These are phyloP conservation scores for Suillus plorans DNA, from an alignment of 768 basidiomycete genomes.

Conservation along the genomic window DNA sequence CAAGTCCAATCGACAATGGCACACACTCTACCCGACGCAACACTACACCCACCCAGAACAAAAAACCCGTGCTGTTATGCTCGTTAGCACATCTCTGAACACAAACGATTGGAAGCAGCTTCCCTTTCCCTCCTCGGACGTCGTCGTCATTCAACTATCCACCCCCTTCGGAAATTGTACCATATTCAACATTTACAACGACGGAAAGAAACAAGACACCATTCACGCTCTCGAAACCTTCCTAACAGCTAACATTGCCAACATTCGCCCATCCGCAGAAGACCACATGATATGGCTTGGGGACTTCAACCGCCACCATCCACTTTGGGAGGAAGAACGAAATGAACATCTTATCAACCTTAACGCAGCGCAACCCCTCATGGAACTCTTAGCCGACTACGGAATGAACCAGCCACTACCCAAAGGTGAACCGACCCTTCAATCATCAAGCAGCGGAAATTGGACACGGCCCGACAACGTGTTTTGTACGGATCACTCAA, in stretches of 20 bases:
- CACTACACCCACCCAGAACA: neutral
- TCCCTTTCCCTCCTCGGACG: neutral
- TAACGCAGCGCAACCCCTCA: too few species aligned
- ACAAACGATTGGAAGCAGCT: neutral
- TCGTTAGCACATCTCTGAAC: neutral
- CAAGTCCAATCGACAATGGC: too few species aligned
- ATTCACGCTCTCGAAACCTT: neutral
- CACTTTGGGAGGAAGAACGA: too few species aligned
- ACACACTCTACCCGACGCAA: neutral
- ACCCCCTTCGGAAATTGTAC: too few species aligned
- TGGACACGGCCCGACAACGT: too few species aligned
- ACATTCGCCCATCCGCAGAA: fast-evolving
- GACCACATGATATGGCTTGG: neutral
- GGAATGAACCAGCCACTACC: too few species aligned
- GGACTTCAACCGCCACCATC: too few species aligned
- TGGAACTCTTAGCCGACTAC: too few species aligned
- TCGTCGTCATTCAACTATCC: neutral
- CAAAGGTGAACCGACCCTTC: too few species aligned
- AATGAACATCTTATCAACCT: neutral
- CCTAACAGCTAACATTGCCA: fast-evolving
- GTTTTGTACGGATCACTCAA: too few species aligned
- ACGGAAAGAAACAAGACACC: neutral
- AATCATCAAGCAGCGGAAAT: too few species aligned
- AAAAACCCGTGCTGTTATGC: neutral
- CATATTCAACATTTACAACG: too few species aligned